These are phyloP conservation scores for Penicillium canariense DNA, from an alignment of 495 filamentous ascomycete species.

Conservation along the genomic window DNA sequence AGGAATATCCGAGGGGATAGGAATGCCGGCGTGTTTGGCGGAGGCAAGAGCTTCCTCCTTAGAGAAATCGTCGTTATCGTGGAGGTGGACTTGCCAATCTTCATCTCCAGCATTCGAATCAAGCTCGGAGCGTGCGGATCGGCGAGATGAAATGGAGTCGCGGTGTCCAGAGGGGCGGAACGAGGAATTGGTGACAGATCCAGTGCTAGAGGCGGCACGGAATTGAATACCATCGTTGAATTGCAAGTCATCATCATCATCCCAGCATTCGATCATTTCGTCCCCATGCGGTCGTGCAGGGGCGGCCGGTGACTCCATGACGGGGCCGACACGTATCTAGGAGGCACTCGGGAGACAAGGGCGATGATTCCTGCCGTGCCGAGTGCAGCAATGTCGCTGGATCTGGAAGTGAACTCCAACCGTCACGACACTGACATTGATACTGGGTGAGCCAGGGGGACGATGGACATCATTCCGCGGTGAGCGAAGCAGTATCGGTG, in stretches of 20 bases:
- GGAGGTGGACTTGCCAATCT: constrained; percentile 77
- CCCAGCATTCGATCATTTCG: constrained; percentile 78
- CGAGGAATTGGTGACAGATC: constrained; percentile 50
- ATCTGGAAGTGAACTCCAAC: constrained; percentile 24
- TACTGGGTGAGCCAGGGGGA: constrained; percentile 11
- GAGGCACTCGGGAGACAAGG: background rate
- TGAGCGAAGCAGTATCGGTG: background rate
- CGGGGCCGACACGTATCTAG: background rate
- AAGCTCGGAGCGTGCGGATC: constrained; percentile 76
- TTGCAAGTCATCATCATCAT: constrained; percentile 79
- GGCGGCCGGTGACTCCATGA: constrained; percentile 58
- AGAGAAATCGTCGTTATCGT: constrained; percentile 74
- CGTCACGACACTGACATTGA: constrained; percentile 28
- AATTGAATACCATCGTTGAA: constrained; percentile 69
- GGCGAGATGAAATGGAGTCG: constrained; percentile 73
- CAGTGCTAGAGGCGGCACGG: constrained; percentile 60
- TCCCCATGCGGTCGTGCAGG: constrained; percentile 54
- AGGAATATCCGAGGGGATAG: constrained; percentile 86
- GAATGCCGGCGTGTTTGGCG: constrained; percentile 85
- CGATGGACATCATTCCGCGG: constrained; percentile 39
- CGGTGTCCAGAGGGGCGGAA: constrained; percentile 56
- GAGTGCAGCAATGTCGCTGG: constrained; percentile 1
- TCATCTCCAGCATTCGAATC: constrained; percentile 75
- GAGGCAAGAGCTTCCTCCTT: constrained; percentile 82
- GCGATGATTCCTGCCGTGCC: background rate